Evolutionary conservation across 2,329 filamentous ascomycete species (phyloP), one percentile per base, ranked within the genome.

Genomic region (Tolypocladium pustulatum): DNA sequence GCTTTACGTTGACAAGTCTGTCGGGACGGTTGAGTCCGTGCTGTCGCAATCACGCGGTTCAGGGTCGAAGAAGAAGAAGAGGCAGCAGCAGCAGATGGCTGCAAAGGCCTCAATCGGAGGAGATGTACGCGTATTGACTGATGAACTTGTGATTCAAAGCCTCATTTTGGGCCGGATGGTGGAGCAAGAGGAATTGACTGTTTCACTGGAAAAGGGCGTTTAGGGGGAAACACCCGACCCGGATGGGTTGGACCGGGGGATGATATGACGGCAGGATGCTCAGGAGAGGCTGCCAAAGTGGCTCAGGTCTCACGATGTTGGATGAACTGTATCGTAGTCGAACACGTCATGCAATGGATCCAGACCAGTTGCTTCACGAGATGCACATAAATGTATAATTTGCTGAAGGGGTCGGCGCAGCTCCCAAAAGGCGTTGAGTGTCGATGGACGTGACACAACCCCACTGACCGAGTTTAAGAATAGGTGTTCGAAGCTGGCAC

Each of bases 81-180:
- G n/a, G 32, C 32, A 34, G 32, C 32, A 34, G 32, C 32, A 34
- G 65, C 69, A 61, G 63, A 73, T 60, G 59, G 69, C 53, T 52
- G 63, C 54, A 10, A 59, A 46, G 15, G 54, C 20, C 59, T 61
- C 59, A 20, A 67, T 74, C 51, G 75, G 78, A 15, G 77, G 80
- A 65, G 81, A 73, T 61, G 77, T 91, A 41, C 82, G 81, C 62
- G 81, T 94, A 52, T 81, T 96, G 57, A 88, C 86, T 58, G 88
- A 95, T 70, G 93, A 97, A 73, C 85, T 93, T 68, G 85, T 97
- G 27, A 86, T 96, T 58, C 93, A 99, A 77, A 97, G 91, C 71
- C 76, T 97, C 60, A 97, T 99, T 62, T 71, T 96, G 56, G 93
- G 92, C 0, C 83, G 85, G 61, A 74, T 97, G 64, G 82, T 91